Conservation (phyloP, 495 filamentous ascomycete species). For the Hypoxylon rickii region DNA sequence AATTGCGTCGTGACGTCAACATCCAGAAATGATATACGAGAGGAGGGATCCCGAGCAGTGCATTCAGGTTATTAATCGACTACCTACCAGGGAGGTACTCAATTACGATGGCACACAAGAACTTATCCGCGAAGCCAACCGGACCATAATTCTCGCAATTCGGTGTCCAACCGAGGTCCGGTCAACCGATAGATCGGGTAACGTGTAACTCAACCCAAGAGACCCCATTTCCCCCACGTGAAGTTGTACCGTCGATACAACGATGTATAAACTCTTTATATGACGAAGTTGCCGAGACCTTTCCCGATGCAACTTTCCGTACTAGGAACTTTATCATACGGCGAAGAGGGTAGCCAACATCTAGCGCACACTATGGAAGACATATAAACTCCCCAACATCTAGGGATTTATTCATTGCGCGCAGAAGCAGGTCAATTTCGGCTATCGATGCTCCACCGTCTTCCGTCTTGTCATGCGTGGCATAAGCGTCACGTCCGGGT, state of each 20-base stretch:
- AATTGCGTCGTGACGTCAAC: too few relatives aligned
- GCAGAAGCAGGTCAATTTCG: conserved; percentile 27
- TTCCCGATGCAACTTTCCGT: conserved; percentile 10
- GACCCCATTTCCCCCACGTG: conserved; percentile 8
- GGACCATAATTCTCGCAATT: conserved; percentile 14
- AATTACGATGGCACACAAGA: not conserved
- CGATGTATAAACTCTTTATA: conserved; percentile 10
- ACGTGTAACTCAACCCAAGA: conserved; percentile 2
- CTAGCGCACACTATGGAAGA: not conserved
- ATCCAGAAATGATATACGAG: too few relatives aligned
- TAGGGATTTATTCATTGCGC: conserved; percentile 14
- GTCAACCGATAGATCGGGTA: conserved; percentile 19
- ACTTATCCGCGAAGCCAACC: conserved; percentile 19
- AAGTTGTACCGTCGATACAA: conserved; percentile 13
- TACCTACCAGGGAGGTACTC: too few relatives aligned
- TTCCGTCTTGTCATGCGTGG: conserved; percentile 22
- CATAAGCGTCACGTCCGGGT: conserved; percentile 9
- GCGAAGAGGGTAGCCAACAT: conserved; percentile 4
- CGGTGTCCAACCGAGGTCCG: conserved; percentile 27
- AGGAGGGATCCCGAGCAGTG: not conserved
- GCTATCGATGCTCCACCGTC: conserved; percentile 21
- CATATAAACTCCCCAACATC: conserved; percentile 16
- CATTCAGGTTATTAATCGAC: conserved; percentile 5
- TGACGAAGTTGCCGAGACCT: conserved; percentile 1
- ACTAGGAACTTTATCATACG: not conserved